These are phyloP conservation scores for Neoscytalidium dimidiatum DNA, from an alignment of 2,329 filamentous ascomycete genomes.

Conservation along the genomic window DNA sequence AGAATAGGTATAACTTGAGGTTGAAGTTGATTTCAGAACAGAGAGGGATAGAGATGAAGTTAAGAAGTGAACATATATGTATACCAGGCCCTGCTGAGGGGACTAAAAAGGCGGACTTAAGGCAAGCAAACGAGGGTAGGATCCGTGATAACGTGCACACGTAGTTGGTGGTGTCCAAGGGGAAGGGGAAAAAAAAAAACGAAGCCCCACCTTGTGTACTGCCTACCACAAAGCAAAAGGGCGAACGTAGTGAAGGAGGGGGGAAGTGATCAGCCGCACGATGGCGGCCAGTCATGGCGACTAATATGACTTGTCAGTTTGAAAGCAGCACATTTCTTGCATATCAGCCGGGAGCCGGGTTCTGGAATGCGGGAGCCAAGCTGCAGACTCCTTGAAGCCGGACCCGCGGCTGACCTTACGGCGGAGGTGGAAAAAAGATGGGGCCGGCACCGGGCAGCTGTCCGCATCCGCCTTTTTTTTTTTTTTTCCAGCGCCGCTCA, in stretches of 20 bases:
- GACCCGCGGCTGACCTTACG: neutral
- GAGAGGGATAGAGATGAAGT: too few species aligned
- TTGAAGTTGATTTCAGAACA: too few species aligned
- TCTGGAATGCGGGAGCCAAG: neutral
- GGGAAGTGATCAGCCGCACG: neutral
- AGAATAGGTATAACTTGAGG: too few species aligned
- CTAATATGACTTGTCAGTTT: neutral
- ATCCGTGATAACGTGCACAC: neutral
- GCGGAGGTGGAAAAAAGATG: conserved; percentile 12
- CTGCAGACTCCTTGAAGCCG: neutral
- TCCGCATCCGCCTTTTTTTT: too few species aligned
- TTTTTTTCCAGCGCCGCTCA: neutral
- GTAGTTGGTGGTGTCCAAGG: neutral
- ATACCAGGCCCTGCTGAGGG: too few species aligned
- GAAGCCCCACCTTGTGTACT: conserved; percentile 1
- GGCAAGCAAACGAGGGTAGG: neutral
- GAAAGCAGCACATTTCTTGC: neutral
- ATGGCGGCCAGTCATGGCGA: neutral
- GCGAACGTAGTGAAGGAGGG: too few species aligned
- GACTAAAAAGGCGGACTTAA: neutral
- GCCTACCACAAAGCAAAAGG: neutral
- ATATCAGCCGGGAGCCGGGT: neutral
- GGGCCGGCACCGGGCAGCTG: neutral
- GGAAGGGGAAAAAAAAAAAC: too few species aligned
- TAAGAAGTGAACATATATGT: too few species aligned